Evolutionary conservation across 768 basidiomycete genomes (phyloP), one percentile per base, ranked within the genome.

Genomic region (Lentinula guzmanii): DNA sequence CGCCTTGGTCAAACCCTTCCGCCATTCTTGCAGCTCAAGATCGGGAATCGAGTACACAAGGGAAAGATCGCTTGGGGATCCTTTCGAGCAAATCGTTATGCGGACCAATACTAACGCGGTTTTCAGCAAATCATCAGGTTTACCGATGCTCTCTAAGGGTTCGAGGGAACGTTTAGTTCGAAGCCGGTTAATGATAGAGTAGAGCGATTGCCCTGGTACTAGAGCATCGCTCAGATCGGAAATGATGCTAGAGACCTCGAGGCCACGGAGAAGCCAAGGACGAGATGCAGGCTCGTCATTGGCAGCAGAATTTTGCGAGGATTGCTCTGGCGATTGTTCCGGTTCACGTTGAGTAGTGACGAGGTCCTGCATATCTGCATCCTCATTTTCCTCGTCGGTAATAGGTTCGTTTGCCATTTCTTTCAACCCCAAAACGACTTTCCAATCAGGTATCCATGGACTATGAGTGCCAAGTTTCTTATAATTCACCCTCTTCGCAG

Each of bases 401-500:
- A 39, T 21, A 6, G 42, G 28, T 15, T 62, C 45, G 31, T 60
- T 61, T 35, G 66, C 59, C 18, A 54, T 43, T 39, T 61, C 62
- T 46, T 67, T 64, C 11, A 87, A 63, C 2, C 86, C 86, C n/a
- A 92, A 79, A n/a, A 90, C 76, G 24, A 76, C 76, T 10, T 76
- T 77, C 93, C 93, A 95, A 65, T 93, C 86, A 2, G 89, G 81
- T 52, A 74, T 74, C 87, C 89, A 98, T 1, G 93, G 90, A 68
- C 83, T 87, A 58, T 77, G 70, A 0, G 84, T 87, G 4, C 82
- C 86, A 46, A 93, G 66, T 63, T 82, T 86, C 18, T 75, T 76
- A 63, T 80, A 94, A 66, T 89, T 91, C 7, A 83, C 77, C 61
- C 92, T 80, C 75, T 98, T 99, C 5, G 92, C 95, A 6, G 91